A percentile compares a stretch with the other conserved stretches of the same genome.
phyloP scores from a whole-genome alignment of 2,329 filamentous ascomycete species.

The Fusarium sp. region DNA sequence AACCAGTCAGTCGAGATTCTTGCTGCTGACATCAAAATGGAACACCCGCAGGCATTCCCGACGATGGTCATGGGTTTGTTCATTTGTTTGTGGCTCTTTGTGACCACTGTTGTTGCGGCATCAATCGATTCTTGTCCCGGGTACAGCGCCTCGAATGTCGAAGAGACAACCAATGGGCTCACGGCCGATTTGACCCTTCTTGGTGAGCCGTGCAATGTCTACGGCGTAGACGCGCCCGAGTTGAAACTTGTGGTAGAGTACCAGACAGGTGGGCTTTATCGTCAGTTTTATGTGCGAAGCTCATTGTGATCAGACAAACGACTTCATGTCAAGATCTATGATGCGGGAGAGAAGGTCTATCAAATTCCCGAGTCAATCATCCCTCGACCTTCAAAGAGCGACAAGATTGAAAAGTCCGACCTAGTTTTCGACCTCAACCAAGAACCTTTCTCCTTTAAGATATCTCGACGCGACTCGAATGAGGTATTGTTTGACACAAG shows the following conservation, averaged over 20 bases:
- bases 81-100: not conserved
- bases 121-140: not conserved
- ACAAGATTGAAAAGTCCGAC: not conserved
- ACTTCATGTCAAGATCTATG: not conserved
- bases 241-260: conserved; percentile 4
- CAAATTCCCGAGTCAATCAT: conserved; percentile 5
- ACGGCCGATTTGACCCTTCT: not conserved
- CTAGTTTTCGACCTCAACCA: not conserved
- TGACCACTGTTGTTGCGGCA: not conserved
- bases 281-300: not conserved
- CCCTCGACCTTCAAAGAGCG: not conserved
- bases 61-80: not conserved
- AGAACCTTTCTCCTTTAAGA: not conserved
- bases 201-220: conserved; percentile 2
- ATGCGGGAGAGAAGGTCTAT: not conserved
- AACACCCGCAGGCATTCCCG: not conserved
- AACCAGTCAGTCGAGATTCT: not conserved
- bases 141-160: not conserved
- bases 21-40: not conserved
- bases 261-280: not conserved
- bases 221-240: not conserved
- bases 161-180: not conserved
- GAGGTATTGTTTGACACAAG: conserved; percentile 6
- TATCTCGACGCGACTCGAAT: not conserved
- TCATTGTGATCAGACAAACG: not conserved